Conservation (phyloP, 345 rosid species). For the Euphorbia pulcherrima region DNA sequence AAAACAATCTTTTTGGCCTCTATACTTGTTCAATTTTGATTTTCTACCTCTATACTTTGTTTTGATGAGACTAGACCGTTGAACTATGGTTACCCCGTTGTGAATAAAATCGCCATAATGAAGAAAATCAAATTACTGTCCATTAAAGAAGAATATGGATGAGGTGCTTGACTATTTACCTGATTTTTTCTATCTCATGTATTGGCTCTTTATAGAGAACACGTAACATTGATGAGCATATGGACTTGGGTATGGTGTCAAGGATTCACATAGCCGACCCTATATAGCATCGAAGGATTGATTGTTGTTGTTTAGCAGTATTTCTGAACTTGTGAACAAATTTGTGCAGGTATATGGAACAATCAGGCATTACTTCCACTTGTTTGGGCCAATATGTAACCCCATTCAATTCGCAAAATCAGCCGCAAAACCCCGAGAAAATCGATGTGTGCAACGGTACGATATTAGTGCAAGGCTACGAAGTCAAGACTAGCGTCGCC, state of each 20-base stretch:
- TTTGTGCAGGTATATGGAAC: slow-evolving; percentile 5
- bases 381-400: neutral
- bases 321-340: neutral
- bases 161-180: too few relatives aligned
- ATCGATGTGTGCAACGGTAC: slow-evolving; percentile 1
- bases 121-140: neutral
- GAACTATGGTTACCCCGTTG: neutral
- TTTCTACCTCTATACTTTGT: neutral
- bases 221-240: too few relatives aligned
- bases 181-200: neutral
- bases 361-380: neutral
- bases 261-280: too few relatives aligned
- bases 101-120: neutral
- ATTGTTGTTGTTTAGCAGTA: neutral
- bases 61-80: neutral
- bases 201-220: neutral
- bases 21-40: neutral
- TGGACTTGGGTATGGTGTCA: too few relatives aligned
- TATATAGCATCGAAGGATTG: too few relatives aligned
- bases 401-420: neutral
- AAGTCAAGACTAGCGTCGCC: slow-evolving; percentile 8
- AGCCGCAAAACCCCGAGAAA: neutral
- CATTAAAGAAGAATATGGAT: neutral
- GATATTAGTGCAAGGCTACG: slow-evolving; percentile 11
- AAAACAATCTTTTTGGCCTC: neutral